Evolutionary conservation across 1,139 yeast species (phyloP), one percentile per base, ranked within the genome.

Genomic region (Blastobotrys proliferans): DNA sequence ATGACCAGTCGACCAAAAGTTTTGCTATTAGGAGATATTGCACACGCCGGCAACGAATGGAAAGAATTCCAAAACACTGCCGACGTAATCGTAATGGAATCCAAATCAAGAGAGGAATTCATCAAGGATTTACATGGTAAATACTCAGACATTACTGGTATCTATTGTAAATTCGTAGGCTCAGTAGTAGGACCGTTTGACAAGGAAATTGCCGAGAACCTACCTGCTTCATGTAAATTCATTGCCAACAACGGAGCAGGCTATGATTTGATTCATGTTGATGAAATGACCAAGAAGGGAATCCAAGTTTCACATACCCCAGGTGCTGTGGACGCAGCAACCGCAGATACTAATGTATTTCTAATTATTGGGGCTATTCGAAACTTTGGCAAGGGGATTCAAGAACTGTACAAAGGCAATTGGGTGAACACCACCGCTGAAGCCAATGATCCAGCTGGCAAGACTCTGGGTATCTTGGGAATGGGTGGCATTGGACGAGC

Each of bases 181-280:
- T 78, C 86, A 55, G 76, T 72, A 41, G 46, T 53, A 16, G 97
- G 97, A 1, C 63, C 81, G 44, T 77, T 88, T 56, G 95, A 88
- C 60, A 77, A 73, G 45, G 95, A 86, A 54, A 63, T 90, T 52
- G 74, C 82, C 17, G 56, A 63, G 10, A 66, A 67, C 26, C 67
- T 92, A 44, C 95, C 95, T 3, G 50, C 69, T 1, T 60, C 79
- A 0, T 73, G 90, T 22, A 76, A 77, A 55, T 73, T 79, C 11
- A 70, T 92, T 17, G 72, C 84, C 54, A 95, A 87, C 64, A 73
- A 77, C 54, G 97, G 97, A 44, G 98, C 98, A 1, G 97, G 98
- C 4, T 92, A 92, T 62, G 97, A 92, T 60, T 48, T 56, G 32
- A 66, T 79, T 41, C 79, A 77, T 49, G 71, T 74, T 17, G 68